A percentile compares a stretch with the other conserved stretches of the same genome.
Evolutionary conservation across 2,329 filamentous ascomycete genomes (phyloP).

Genomic region (Neoarthrinium moseri): DNA sequence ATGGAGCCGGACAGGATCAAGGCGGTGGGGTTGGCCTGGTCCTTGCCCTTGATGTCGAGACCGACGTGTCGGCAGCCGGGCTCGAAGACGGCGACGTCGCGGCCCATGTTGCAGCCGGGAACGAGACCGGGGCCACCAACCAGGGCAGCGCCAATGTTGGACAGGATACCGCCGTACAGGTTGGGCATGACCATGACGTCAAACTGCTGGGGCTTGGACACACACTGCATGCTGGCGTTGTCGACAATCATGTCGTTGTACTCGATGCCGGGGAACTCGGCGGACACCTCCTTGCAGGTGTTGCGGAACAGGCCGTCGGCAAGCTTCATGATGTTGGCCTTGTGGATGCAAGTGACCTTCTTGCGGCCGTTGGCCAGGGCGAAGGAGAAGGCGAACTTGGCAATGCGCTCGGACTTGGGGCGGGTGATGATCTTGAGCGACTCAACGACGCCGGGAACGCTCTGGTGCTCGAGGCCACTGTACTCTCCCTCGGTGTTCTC

Average conservation of each 20-base stretch:
- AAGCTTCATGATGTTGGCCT: conserved; percentile 99
- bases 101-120: conserved; percentile 98
- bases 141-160: conserved; percentile 96
- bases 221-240: conserved; percentile 99
- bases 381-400: conserved; percentile 98
- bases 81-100: conserved; percentile 97
- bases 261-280: conserved; percentile 94
- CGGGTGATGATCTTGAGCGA: conserved; percentile 99
- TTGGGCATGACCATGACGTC: conserved; percentile 99
- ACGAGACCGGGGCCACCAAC: conserved; percentile 97
- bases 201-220: conserved; percentile 94
- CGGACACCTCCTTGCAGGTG: conserved; percentile 90
- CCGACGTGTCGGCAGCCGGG: conserved; percentile 98
- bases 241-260: conserved; percentile 99
- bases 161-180: conserved; percentile 96
- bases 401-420: conserved; percentile 98
- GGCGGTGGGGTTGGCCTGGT: conserved; percentile 97
- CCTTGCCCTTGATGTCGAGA: conserved; percentile 99
- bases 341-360: conserved; percentile 99
- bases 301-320: conserved; percentile 98
- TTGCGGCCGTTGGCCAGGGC: conserved; percentile 97
- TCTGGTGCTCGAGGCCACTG: conserved; percentile 98
- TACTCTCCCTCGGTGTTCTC: conserved; percentile 99
- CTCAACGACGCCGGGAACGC: conserved; percentile 92
- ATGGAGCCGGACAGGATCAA: conserved; percentile 94